Evolutionary conservation across 257 asterid genomes (phyloP).

Genomic region (Primulina huaijiensis): DNA sequence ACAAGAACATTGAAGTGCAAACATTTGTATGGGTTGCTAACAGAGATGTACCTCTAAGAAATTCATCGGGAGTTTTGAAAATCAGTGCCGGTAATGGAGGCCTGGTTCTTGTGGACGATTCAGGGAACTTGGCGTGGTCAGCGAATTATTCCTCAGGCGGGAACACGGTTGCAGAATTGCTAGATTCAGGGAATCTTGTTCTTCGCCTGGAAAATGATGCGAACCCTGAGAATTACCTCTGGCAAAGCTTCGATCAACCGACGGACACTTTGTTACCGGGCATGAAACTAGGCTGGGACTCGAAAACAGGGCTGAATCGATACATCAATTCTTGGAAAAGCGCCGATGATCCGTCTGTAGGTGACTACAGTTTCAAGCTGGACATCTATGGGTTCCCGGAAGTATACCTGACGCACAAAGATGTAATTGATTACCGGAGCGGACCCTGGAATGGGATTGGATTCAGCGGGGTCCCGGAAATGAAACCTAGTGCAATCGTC

Average conservation of each 20-base stretch:
- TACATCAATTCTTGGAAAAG: constrained; percentile 65
- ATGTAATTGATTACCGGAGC: constrained; percentile 47
- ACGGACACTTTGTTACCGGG: constrained; percentile 73
- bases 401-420: constrained; percentile 28
- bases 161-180: constrained; percentile 34
- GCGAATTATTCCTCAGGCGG: constrained; percentile 33
- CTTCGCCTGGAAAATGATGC: constrained; percentile 30
- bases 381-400: constrained; percentile 65
- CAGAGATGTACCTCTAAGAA: constrained; percentile 58
- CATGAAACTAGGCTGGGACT: constrained; percentile 94
- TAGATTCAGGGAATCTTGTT: constrained; percentile 45
- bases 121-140: constrained; percentile 48
- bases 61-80: constrained; percentile 48
- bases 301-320: constrained; percentile 52
- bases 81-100: constrained; percentile 46
- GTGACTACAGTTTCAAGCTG: constrained; percentile 64
- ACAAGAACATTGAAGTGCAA: constrained; percentile 34
- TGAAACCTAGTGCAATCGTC: constrained; percentile 47
- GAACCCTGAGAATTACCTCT: constrained; percentile 23
- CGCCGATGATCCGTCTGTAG: constrained; percentile 62
- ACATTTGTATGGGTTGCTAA: constrained; percentile 84
- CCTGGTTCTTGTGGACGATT: constrained; percentile 40
- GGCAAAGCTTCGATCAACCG: constrained; percentile 58
- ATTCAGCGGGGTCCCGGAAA: constrained; percentile 89
- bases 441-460: constrained; percentile 91